Percentiles rank a stretch among this genome's conserved stretches.
phyloP scores from a whole-genome alignment of 2,329 filamentous ascomycete genomes.

The Proliferodiscus dingleyae region DNA sequence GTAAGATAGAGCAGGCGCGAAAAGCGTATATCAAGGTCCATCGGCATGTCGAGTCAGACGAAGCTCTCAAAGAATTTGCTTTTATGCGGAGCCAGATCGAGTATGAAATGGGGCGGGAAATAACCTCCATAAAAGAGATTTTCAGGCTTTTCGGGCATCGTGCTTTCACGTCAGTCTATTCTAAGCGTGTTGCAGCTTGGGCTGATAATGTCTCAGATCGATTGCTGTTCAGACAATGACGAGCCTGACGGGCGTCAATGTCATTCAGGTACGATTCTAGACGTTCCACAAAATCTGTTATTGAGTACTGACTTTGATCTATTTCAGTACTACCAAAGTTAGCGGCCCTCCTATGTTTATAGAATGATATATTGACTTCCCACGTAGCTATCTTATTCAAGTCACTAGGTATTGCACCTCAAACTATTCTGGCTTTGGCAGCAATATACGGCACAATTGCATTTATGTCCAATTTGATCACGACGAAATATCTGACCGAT shows the following conservation, averaged over 20 bases:
- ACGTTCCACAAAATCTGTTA: neutral
- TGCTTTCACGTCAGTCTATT: constrained; percentile 39
- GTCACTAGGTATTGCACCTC: constrained; percentile 45
- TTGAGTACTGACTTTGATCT: constrained; percentile 2
- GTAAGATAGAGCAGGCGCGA: constrained; percentile 44
- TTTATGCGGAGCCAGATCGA: constrained; percentile 51
- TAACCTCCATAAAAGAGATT: constrained; percentile 47
- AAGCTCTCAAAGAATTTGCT: constrained; percentile 46
- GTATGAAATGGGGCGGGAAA: constrained; percentile 52
- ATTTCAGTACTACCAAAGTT: constrained; percentile 33
- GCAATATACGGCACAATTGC: constrained; percentile 50
- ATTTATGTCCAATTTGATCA: constrained; percentile 46
- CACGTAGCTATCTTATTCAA: constrained; percentile 47
- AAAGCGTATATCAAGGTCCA: constrained; percentile 44
- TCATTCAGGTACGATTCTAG: constrained; percentile 40
- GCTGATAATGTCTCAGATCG: constrained; percentile 31
- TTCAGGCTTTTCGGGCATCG: constrained; percentile 47
- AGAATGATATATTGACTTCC: constrained; percentile 6
- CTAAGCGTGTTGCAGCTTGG: neutral
- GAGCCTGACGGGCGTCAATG: constrained; percentile 51
- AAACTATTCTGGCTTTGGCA: constrained; percentile 48
- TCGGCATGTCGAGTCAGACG: constrained; percentile 39
- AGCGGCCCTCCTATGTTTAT: neutral
- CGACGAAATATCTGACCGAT: constrained; percentile 48
- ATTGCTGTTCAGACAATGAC: constrained; percentile 56